Evolutionary conservation across 805 yeast genomes (phyloP), one percentile per base, ranked within the genome.

Genomic region (Lipomyces yamadae): DNA sequence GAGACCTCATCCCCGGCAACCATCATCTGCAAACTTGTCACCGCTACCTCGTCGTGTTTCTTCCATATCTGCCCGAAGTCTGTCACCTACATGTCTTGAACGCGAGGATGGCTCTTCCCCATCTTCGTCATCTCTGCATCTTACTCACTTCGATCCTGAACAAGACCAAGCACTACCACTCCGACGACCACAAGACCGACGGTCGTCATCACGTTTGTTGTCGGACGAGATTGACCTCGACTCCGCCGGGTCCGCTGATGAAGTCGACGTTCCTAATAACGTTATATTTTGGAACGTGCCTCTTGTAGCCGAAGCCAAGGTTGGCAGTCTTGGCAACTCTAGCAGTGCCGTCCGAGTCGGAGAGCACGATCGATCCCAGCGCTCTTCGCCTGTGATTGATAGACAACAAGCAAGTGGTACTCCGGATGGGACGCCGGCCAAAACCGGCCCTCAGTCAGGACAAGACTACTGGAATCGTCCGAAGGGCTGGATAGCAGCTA

Each of bases 271-370:
- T 54, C 86, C 86, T 0, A 85, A 82, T 55, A 83, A 83, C 63
- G 76, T 82, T 30, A 80, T 83, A 30, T 83, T 88, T 66, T 88
- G 80, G 76, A 88, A 88, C 71, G 89, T 88, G 24, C 92, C 92
- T 2, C 76, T 86, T 61, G 82, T 89, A 0, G 87, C 85, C 58
- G 83, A 42, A n/a, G 62, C 42, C 18, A 55, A 53, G 50, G 7
- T 30, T 4, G 54, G 18, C 53, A n/a, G 50, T 33, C 53, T 8
- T 11, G 5, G 58, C n/a, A 13, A 29, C 34, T 11, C 55, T 32
- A 34, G n/a, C 35, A 8, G 55, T 32, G 7, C 13, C 11, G 30
- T 24, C 34, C 15, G 48, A 4, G 48, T 5, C 48, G n/a, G 48
- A n/a, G 10, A 42, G 8, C 18, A 15, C 24, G 48, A 42, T n/a